These are phyloP conservation scores for Forsythia viridissima DNA, from an alignment of 257 asterid genomes.

Conservation along the genomic window DNA sequence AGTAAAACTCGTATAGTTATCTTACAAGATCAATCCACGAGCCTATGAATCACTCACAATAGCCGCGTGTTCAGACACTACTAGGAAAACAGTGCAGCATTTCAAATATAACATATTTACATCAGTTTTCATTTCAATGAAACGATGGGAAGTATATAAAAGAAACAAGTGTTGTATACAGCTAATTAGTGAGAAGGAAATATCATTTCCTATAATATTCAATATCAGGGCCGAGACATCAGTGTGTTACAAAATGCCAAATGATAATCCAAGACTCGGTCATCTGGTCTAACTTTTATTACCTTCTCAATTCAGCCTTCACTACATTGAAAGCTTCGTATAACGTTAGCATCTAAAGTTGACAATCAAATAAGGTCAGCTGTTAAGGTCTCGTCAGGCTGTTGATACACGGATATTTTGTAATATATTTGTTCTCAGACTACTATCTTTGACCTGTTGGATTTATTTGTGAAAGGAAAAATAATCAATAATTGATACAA, in stretches of 20 bases:
- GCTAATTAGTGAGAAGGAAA: conserved; percentile 42
- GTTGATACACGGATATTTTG: conserved; percentile 44
- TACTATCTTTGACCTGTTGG: conserved; percentile 46
- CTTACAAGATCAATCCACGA: no score
- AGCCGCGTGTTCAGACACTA: conserved; percentile 6
- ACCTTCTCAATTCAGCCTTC: conserved; percentile 37
- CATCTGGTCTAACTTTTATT: conserved; percentile 13
- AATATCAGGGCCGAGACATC: conserved; percentile 34
- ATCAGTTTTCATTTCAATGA: conserved; percentile 32
- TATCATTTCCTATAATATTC: conserved; percentile 50
- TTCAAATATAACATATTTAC: conserved; percentile 45
- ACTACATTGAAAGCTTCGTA: conserved; percentile 38
- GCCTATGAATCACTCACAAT: no score
- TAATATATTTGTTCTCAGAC: conserved; percentile 52
- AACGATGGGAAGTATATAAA: not conserved
- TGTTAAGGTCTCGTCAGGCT: conserved; percentile 39
- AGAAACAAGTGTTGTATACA: conserved; percentile 35
- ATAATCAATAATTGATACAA: not conserved
- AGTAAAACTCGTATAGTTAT: no score
- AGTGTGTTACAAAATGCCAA: conserved; percentile 39
- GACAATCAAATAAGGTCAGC: conserved; percentile 38
- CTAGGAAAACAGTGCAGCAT: conserved; percentile 6
- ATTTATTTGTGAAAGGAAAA: not conserved
- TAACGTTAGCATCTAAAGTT: conserved; percentile 43
- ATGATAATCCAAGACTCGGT: conserved; percentile 39